Conservation (phyloP, 106 monocot genomes). For the Dioscorea zingiberensis region DNA sequence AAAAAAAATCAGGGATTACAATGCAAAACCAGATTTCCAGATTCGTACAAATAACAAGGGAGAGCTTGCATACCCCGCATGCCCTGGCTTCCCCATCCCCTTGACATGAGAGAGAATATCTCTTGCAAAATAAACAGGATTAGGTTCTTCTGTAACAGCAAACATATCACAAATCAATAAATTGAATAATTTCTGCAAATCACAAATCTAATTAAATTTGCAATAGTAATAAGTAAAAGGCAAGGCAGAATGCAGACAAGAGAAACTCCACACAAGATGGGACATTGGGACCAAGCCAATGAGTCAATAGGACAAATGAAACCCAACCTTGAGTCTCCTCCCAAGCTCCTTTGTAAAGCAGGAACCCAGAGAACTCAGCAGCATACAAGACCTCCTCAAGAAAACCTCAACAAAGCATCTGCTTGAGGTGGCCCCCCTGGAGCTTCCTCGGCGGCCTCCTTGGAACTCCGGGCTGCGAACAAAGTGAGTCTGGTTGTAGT, state of each 20-base stretch:
- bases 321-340: constrained; percentile 76
- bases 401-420: constrained; percentile 99
- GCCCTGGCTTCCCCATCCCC: constrained; percentile 98
- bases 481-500: constrained; percentile 98
- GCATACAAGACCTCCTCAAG: constrained; percentile 96
- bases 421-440: constrained; percentile 58
- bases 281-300: too few relatives aligned
- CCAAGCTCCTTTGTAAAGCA: constrained; percentile 99
- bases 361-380: constrained; percentile 95
- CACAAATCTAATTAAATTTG: too few relatives aligned
- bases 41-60: background rate
- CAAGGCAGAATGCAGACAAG: too few relatives aligned
- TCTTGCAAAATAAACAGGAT: constrained; percentile 95
- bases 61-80: constrained; percentile 71
- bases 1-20: background rate
- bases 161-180: background rate
- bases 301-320: too few relatives aligned
- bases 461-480: constrained; percentile 85
- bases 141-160: constrained; percentile 86
- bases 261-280: too few relatives aligned
- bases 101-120: constrained; percentile 98
- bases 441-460: constrained; percentile 89
- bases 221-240: too few relatives aligned
- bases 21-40: too few relatives aligned
- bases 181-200: too few relatives aligned